Evolutionary conservation across 768 basidiomycete species (phyloP).

Genomic region (Lentinula aciculospora): DNA sequence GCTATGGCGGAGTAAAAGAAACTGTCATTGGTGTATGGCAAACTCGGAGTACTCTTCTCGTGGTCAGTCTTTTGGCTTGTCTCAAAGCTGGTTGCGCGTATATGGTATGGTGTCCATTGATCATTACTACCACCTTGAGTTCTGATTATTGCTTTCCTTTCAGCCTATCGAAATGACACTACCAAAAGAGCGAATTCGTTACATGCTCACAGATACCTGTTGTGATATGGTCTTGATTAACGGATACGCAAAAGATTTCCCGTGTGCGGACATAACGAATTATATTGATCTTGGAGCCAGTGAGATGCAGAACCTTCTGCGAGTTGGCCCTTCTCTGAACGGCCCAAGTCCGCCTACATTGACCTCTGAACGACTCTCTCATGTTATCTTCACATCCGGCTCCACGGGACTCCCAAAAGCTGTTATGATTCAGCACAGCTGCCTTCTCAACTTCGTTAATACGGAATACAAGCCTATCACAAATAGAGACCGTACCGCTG

Average conservation of each 20-base stretch:
- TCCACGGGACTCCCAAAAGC: constrained; percentile 17
- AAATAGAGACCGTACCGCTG: neutral
- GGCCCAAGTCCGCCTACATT: neutral
- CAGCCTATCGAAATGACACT: constrained; percentile 1
- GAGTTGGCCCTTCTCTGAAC: neutral
- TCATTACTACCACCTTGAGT: neutral
- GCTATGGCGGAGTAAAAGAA: neutral
- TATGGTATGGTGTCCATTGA: constrained; percentile 4
- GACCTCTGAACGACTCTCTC: neutral
- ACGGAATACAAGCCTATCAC: neutral
- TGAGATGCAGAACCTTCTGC: neutral
- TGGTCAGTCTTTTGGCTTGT: neutral
- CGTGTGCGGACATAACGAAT: neutral
- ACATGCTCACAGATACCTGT: neutral
- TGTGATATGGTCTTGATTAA: neutral
- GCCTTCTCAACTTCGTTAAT: neutral
- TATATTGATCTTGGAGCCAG: neutral
- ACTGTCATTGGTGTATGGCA: neutral
- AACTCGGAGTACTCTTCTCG: neutral
- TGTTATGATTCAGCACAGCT: constrained; percentile 11
- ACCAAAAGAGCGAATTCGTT: neutral
- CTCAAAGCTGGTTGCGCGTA: constrained; percentile 5
- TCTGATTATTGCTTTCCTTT: neutral
- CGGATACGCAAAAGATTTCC: neutral
- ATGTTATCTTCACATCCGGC: constrained; percentile 10